Percentiles rank a stretch among this genome's conserved stretches.
Conservation (phyloP, 371 early-diverging fungal species). For the Apophysomyces variabilis region DNA sequence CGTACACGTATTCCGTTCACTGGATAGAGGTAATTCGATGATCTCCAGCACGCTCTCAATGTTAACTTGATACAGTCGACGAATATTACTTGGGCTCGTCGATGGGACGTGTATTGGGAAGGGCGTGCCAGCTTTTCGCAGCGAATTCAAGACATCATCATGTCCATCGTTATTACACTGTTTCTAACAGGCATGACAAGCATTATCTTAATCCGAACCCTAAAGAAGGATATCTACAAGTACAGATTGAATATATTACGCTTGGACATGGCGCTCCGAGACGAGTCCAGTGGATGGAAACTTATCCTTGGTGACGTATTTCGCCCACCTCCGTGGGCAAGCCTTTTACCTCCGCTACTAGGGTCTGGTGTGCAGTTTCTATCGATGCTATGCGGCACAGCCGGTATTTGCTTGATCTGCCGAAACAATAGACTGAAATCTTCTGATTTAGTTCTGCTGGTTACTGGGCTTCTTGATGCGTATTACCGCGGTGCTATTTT, state of each 20-base stretch:
- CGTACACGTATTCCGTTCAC: conserved; percentile 64
- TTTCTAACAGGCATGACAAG: conserved; percentile 88
- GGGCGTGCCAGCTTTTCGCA: too few relatives aligned
- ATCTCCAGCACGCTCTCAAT: not conserved
- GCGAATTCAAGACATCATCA: not conserved
- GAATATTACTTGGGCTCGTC: conserved; percentile 55
- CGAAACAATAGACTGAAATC: too few relatives aligned
- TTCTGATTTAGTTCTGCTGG: conserved; percentile 60
- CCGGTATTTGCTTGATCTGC: conserved; percentile 30
- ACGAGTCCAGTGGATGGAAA: conserved; percentile 91
- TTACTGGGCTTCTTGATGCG: conserved; percentile 81
- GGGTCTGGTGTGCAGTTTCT: conserved; percentile 82
- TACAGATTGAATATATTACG: conserved; percentile 68
- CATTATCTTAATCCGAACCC: conserved; percentile 80
- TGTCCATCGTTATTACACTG: conserved; percentile 65
- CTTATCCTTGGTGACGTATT: conserved; percentile 91
- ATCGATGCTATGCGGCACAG: conserved; percentile 53
- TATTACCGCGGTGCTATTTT: conserved; percentile 77
- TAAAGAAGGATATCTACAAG: conserved; percentile 86
- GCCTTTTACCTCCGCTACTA: conserved; percentile 71
- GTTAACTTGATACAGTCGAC: conserved; percentile 25
- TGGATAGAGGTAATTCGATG: conserved; percentile 54
- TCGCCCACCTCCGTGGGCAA: conserved; percentile 65
- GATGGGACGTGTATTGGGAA: conserved; percentile 60
- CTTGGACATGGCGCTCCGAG: conserved; percentile 69